Conservation (phyloP, 2,329 filamentous ascomycete species). For the Xylariaceae sp. region DNA sequence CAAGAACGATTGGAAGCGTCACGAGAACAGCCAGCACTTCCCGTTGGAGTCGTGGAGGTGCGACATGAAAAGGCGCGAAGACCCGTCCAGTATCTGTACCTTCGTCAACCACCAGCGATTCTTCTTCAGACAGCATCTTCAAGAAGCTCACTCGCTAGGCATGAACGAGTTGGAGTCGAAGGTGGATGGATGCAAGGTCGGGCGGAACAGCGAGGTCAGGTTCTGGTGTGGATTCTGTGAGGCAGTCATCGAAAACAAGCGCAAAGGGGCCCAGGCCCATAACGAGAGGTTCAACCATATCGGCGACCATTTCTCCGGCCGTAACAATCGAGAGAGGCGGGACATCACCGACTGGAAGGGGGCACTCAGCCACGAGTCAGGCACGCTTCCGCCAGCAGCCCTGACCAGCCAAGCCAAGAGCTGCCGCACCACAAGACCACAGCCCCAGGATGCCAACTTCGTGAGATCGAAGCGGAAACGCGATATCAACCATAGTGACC, state of each 20-base stretch:
- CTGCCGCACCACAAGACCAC: background rate
- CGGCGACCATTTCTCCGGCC: conserved; percentile 59
- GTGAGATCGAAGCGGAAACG: conserved; percentile 17
- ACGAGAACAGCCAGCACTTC: conserved; percentile 75
- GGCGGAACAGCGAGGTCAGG: conserved; percentile 52
- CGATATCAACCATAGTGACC: no score
- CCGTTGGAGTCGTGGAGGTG: conserved; percentile 68
- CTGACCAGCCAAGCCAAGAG: conserved; percentile 1
- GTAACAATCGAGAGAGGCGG: conserved; percentile 28
- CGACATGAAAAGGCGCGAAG: conserved; percentile 28
- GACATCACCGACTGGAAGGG: conserved; percentile 52
- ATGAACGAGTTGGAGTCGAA: conserved; percentile 30
- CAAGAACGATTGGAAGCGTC: conserved; percentile 90
- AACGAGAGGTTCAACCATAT: conserved; percentile 62
- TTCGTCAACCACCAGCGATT: conserved; percentile 52
- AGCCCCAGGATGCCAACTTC: conserved; percentile 1
- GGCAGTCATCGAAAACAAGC: conserved; percentile 43
- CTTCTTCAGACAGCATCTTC: conserved; percentile 55
- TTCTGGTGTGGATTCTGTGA: conserved; percentile 90
- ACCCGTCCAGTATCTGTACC: conserved; percentile 37
- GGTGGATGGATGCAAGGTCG: conserved; percentile 50
- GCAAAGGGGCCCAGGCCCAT: conserved; percentile 46
- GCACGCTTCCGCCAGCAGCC: conserved; percentile 8
- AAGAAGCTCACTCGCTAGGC: conserved; percentile 37
- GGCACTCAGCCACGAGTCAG: conserved; percentile 1